These are phyloP conservation scores for Ogataea naganishii DNA, from an alignment of 805 yeast genomes.

Conservation along the genomic window DNA sequence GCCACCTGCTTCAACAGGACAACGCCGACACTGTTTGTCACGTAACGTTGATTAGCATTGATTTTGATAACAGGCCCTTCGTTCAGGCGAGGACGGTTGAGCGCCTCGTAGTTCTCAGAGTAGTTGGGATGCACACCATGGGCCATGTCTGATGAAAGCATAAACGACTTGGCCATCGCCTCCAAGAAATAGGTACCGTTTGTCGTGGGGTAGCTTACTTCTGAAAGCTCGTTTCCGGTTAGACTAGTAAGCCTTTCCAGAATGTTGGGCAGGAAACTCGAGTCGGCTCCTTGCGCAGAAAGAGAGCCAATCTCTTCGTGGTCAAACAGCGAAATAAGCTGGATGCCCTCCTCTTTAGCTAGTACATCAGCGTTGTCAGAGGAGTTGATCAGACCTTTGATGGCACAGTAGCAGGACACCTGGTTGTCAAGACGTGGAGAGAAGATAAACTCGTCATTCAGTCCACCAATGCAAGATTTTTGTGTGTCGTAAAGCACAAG, in stretches of 20 bases:
- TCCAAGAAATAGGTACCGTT: slow-evolving; percentile 37
- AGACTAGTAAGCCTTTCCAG: slow-evolving; percentile 56
- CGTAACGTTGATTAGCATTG: slow-evolving; percentile 92
- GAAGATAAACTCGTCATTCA: slow-evolving; percentile 83
- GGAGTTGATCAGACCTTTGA: slow-evolving; percentile 55
- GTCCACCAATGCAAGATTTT: slow-evolving; percentile 75
- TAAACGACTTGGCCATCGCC: slow-evolving; percentile 68
- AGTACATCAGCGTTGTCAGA: slow-evolving; percentile 23
- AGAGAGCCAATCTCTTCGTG: slow-evolving; percentile 94
- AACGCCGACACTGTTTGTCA: slow-evolving; percentile 87
- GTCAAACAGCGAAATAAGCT: slow-evolving; percentile 78
- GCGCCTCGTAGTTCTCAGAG: slow-evolving; percentile 60
- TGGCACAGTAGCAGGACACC: slow-evolving; percentile 78
- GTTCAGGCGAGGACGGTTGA: slow-evolving; percentile 76
- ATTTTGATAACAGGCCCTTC: slow-evolving; percentile 88
- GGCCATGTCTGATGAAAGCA: slow-evolving; percentile 91
- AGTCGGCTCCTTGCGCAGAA: slow-evolving; percentile 95
- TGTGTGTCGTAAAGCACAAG: slow-evolving; percentile 80
- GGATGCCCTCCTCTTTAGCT: slow-evolving; percentile 45
- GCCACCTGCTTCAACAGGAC: slow-evolving; percentile 71
- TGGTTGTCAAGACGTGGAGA: slow-evolving; percentile 89
- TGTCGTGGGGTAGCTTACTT: slow-evolving; percentile 17
- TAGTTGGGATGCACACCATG: slow-evolving; percentile 97
- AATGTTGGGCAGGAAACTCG: slow-evolving; percentile 78
- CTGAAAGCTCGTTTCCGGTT: slow-evolving; percentile 26